Conservation (phyloP, 768 basidiomycete species). For the Leccinum pellstonianum region DNA sequence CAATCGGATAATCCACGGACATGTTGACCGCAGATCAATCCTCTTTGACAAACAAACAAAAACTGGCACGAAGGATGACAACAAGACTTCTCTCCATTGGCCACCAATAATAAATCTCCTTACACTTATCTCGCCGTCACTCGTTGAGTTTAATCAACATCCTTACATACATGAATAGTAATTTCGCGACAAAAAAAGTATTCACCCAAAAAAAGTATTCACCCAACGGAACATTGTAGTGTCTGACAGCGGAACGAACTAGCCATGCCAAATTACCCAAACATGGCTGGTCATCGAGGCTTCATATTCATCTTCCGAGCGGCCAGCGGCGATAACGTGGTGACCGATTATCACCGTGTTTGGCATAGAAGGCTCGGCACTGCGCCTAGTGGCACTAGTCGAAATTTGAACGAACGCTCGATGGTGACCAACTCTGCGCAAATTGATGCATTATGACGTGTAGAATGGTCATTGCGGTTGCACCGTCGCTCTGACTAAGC, state of each 20-base stretch:
- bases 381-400: neutral
- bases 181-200: neutral
- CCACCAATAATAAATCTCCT: neutral
- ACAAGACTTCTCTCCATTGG: neutral
- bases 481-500: slow-evolving; percentile 18
- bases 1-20: slow-evolving; percentile 1
- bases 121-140: neutral
- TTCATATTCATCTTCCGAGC: slow-evolving; percentile 51
- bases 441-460: slow-evolving; percentile 12
- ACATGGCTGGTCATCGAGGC: slow-evolving; percentile 52
- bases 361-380: slow-evolving; percentile 23
- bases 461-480: slow-evolving; percentile 5
- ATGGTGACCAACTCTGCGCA: neutral
- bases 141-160: slow-evolving; percentile 2
- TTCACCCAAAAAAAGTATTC: no score
- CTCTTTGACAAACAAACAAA: neutral
- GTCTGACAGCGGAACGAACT: slow-evolving; percentile 75
- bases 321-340: slow-evolving; percentile 40
- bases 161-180: neutral
- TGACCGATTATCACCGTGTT: slow-evolving; percentile 36
- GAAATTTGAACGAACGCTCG: slow-evolving; percentile 7
- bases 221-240: slow-evolving; percentile 10
- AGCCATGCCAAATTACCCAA: slow-evolving; percentile 24
- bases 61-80: neutral
- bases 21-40: neutral